Evolutionary conservation across 768 basidiomycete genomes (phyloP), one percentile per base, ranked within the genome.

Genomic region (Boletellus sp.): DNA sequence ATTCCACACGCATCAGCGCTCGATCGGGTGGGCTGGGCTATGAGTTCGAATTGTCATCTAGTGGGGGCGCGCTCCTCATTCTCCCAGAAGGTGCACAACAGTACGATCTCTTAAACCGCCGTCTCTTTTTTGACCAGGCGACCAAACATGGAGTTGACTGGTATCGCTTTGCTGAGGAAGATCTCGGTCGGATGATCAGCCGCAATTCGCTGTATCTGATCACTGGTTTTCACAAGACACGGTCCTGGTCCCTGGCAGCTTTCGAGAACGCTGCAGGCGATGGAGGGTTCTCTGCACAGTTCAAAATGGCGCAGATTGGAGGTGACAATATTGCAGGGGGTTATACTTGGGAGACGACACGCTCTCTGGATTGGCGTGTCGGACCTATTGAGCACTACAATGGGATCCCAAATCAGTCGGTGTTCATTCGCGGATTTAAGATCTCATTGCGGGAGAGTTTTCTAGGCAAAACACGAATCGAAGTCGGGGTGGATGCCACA

Each of bases 11-110:
- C 9, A 28, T 28, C 28, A 28, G 28, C 1, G 9, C 1, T 28
- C 28, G 9, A 28, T 19, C 48, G 17, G 37, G 42, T 19, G 41
- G 40, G 15, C 46, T 56, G 9, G 48, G 41, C 22, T 58, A 51
- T 20, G 45, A 55, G 36, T 55, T 62, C 19, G 44, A 17, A 1
- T 36, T 59, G 8, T 52, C 60, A 20, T 53, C 57, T 6, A 9
- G n/a, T 8, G 64, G 67, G 56, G 70, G 66, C 4, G 65, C 71
- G 12, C 48, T 70, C 6, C 50, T 71, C 6, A 51, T 62, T n/a
- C 58, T 71, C 12, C 68, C 70, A 1, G 56, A 66, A 35, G 71
- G 68, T 2, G 62, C 65, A 1, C 45, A 46, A 28, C 55, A 54
- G 19, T 48, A 55, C 20, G 55, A 63, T 37, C 56, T 68, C n/a